Conservation (phyloP, 768 basidiomycete genomes). For the Termitomyces sp. region DNA sequence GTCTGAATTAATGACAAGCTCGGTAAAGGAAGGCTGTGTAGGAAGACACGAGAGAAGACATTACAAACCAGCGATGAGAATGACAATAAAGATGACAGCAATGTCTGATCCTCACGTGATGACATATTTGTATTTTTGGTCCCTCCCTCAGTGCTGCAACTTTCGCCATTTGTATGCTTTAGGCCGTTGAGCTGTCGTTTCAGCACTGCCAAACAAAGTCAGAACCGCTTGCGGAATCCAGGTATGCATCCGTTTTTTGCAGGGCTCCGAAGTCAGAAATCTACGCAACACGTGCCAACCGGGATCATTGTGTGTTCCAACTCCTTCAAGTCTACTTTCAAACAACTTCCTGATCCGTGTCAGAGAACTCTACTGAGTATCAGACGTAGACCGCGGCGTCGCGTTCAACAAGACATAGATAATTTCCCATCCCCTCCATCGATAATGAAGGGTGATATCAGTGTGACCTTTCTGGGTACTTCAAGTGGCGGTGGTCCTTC, state of each 20-base stretch:
- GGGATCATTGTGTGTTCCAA: background rate
- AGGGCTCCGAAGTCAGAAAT: background rate
- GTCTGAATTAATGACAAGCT: too few species aligned
- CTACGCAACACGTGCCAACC: conserved; percentile 3
- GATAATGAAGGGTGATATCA: conserved; percentile 36
- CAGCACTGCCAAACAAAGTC: background rate
- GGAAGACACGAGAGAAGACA: too few species aligned
- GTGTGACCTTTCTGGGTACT: conserved; percentile 70
- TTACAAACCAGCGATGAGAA: too few species aligned
- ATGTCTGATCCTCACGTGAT: background rate
- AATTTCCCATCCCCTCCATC: background rate
- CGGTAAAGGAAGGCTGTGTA: too few species aligned
- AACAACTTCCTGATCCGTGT: background rate
- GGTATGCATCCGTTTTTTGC: background rate
- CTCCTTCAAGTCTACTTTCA: background rate
- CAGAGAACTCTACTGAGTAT: background rate
- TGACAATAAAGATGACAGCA: too few species aligned
- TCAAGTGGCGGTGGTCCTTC: conserved; percentile 74
- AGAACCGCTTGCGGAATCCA: background rate
- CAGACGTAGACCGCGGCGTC: background rate
- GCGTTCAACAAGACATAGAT: background rate
- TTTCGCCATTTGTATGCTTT: background rate
- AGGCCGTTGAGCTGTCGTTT: background rate
- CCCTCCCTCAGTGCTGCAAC: too few species aligned
- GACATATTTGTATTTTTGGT: background rate